A percentile compares a stretch with the other conserved stretches of the same genome.
phyloP scores from a whole-genome alignment of 176 grass and related monocot species.

The Oryza longistaminata region DNA sequence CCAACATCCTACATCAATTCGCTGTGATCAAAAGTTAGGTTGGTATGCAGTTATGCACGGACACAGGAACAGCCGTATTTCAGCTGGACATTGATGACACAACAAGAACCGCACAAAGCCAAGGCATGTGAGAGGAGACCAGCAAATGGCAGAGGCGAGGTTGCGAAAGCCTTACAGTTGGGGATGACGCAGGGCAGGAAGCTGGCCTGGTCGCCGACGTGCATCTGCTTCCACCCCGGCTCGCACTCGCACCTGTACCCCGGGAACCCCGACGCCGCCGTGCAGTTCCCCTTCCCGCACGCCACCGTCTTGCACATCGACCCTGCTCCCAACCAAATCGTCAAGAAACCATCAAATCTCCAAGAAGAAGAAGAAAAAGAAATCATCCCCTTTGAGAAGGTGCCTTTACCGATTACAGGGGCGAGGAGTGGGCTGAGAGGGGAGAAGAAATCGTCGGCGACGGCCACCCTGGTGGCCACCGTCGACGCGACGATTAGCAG shows the following conservation, averaged over 20 bases:
- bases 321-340: slow-evolving; percentile 32
- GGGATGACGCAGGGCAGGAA: slow-evolving; percentile 92
- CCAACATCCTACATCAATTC: neutral
- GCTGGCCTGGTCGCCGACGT: slow-evolving; percentile 54
- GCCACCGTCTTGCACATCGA: slow-evolving; percentile 55
- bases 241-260: slow-evolving; percentile 80
- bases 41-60: slow-evolving; percentile 6
- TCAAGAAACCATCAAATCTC: neutral
- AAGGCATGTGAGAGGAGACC: slow-evolving; percentile 19
- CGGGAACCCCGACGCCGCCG: slow-evolving; percentile 29
- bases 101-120: neutral
- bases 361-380: neutral
- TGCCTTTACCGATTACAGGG: slow-evolving; percentile 56
- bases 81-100: slow-evolving; percentile 20
- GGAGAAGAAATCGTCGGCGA: slow-evolving; percentile 69
- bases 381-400: neutral
- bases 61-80: neutral
- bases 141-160: neutral
- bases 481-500: slow-evolving; percentile 14
- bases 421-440: slow-evolving; percentile 58
- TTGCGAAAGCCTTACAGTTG: slow-evolving; percentile 54
- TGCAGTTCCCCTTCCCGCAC: slow-evolving; percentile 87
- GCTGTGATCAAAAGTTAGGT: neutral
- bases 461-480: neutral
- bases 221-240: slow-evolving; percentile 76